phyloP scores from a whole-genome alignment of 2,329 filamentous ascomycete genomes.

The Rhynchosporium agropyri region DNA sequence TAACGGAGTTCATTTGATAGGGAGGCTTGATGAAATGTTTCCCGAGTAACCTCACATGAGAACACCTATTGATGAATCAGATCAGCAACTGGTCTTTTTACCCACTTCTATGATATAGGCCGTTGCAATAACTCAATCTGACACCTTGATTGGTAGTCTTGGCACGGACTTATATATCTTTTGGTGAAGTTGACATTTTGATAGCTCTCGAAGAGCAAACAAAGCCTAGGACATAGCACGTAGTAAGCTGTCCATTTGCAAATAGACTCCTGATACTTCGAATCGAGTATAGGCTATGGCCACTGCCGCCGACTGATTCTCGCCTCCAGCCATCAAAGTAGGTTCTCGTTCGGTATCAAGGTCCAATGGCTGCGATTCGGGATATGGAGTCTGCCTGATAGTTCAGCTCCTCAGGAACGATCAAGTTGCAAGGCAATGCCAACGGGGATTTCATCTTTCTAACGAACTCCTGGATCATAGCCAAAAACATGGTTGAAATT shows the following conservation, averaged over 20 bases:
- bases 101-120: constrained; percentile 1
- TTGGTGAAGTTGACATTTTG: neutral
- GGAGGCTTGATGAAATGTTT: neutral
- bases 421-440: neutral
- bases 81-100: neutral
- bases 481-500: neutral
- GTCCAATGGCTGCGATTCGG: neutral
- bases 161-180: neutral
- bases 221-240: neutral
- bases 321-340: neutral
- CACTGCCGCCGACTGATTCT: neutral
- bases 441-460: neutral
- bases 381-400: neutral
- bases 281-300: neutral
- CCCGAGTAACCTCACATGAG: neutral
- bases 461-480: neutral
- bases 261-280: too few relatives aligned
- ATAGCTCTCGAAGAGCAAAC: constrained; percentile 4
- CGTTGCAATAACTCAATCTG: neutral
- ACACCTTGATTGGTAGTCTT: constrained; percentile 1
- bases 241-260: neutral
- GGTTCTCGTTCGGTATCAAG: constrained; percentile 3
- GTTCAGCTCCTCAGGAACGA: neutral
- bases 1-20: neutral
- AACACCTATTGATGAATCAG: constrained; percentile 14